These are phyloP conservation scores for Cutaneotrichosporon sp. DNA, from an alignment of 1,284 basidiomycete genomes.

Conservation along the genomic window DNA sequence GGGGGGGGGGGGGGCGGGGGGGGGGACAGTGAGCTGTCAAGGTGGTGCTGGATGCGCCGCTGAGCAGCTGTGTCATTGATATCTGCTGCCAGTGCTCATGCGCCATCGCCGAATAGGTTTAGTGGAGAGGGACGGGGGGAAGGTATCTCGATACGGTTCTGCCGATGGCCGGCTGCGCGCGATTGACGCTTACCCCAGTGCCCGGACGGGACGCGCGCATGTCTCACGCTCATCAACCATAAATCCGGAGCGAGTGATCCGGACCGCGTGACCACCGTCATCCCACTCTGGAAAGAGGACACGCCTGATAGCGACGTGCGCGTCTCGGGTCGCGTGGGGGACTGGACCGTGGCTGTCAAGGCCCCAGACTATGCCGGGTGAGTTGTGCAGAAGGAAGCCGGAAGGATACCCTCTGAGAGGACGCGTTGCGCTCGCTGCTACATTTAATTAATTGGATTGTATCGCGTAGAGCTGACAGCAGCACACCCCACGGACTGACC, in stretches of 20 bases:
- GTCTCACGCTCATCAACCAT: constrained; percentile 48
- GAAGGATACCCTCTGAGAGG: too few relatives aligned
- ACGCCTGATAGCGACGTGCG: constrained; percentile 33
- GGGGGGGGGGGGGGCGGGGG: too few relatives aligned
- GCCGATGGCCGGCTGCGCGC: too few relatives aligned
- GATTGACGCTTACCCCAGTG: constrained; percentile 36
- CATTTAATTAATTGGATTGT: too few relatives aligned
- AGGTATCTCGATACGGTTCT: too few relatives aligned
- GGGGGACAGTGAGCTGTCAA: too few relatives aligned
- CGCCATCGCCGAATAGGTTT: too few relatives aligned
- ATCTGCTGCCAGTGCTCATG: too few relatives aligned
- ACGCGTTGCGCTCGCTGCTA: too few relatives aligned
- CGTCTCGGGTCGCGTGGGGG: constrained; percentile 32
- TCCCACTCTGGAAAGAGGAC: constrained; percentile 45
- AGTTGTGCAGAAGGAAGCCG: constrained; percentile 16
- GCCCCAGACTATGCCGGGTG: constrained; percentile 47
- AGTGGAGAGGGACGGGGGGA: too few relatives aligned
- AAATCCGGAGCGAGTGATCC: constrained; percentile 38
- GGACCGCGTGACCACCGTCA: constrained; percentile 47
- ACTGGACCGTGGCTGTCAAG: constrained; percentile 38
- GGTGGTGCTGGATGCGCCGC: too few relatives aligned
- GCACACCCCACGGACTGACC: constrained; percentile 10
- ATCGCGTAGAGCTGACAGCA: constrained; percentile 7
- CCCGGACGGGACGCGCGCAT: constrained; percentile 42
- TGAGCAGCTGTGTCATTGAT: too few relatives aligned